Evolutionary conservation across 169 alveolate species (phyloP).

Genomic region (Eimeria necatrix): DNA sequence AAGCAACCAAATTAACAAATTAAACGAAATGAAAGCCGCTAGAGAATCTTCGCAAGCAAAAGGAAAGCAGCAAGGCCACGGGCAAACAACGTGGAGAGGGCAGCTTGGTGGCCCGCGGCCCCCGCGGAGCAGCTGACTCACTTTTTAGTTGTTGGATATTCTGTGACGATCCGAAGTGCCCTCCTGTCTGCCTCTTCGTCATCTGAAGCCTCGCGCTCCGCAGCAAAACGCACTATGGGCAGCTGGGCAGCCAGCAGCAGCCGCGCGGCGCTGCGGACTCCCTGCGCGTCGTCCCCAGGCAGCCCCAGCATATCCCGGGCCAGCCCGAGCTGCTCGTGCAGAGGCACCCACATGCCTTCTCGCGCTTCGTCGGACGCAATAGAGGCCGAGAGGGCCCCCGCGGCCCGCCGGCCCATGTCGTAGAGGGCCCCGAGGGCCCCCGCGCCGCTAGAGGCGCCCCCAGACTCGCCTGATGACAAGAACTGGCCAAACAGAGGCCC

Average conservation of each 20-base stretch:
- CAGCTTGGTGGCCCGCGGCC: background rate
- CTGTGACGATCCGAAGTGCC: background rate
- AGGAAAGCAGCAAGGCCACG: background rate
- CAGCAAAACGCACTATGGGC: slow-evolving; percentile 38
- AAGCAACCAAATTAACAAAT: background rate
- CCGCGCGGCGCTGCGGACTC: slow-evolving; percentile 17
- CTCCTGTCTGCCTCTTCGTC: background rate
- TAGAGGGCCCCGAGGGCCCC: background rate
- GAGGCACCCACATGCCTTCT: slow-evolving; percentile 53
- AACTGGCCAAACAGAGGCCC: background rate
- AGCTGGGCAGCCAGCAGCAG: slow-evolving; percentile 41
- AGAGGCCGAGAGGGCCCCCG: background rate
- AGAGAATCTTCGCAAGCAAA: background rate
- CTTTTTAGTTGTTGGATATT: slow-evolving; percentile 11
- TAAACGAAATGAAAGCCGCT: background rate
- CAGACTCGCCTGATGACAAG: background rate
- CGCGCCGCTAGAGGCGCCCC: background rate
- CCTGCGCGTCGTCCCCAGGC: slow-evolving; percentile 28
- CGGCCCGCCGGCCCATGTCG: slow-evolving; percentile 1
- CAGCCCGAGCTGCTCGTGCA: background rate
- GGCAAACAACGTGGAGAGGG: background rate
- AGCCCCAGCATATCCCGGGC: background rate
- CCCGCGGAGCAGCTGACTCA: background rate
- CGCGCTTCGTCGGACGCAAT: background rate
- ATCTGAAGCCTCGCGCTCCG: background rate